Conservation (phyloP, 2,329 filamentous ascomycete genomes). For the Aspergillus tamarii region DNA sequence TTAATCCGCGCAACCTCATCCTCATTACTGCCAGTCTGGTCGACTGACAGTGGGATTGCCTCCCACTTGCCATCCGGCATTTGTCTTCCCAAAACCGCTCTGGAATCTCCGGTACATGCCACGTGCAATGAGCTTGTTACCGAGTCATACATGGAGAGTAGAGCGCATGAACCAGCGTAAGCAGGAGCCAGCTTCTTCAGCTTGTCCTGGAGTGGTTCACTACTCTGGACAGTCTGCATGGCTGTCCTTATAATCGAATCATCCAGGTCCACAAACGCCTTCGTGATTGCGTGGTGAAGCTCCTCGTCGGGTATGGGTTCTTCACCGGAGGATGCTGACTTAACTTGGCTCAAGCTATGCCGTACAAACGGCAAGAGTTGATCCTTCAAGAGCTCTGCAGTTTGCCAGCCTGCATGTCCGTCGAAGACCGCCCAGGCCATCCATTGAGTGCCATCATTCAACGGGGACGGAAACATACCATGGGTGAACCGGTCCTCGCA, state of each 20-base stretch:
- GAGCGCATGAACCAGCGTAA: constrained; percentile 63
- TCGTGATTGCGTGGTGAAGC: constrained; percentile 26
- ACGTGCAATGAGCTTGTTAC: constrained; percentile 58
- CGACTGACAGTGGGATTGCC: constrained; percentile 60
- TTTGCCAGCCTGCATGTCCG: constrained; percentile 39
- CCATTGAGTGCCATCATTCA: constrained; percentile 29
- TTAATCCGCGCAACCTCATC: constrained; percentile 60
- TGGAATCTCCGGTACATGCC: constrained; percentile 69
- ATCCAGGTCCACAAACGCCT: constrained; percentile 30
- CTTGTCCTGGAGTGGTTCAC: constrained; percentile 25
- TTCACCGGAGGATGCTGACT: constrained; percentile 1
- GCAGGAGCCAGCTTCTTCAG: constrained; percentile 28
- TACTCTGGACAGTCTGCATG: constrained; percentile 16
- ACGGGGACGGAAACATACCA: constrained; percentile 28
- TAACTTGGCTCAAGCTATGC: constrained; percentile 19
- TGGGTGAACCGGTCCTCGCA: constrained; percentile 36
- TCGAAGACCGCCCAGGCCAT: constrained; percentile 46
- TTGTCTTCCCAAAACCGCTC: constrained; percentile 62
- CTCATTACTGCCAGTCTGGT: constrained; percentile 68
- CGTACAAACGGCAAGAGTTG: constrained; percentile 28
- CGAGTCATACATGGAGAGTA: constrained; percentile 66
- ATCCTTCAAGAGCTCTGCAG: constrained; percentile 27
- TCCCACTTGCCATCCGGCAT: constrained; percentile 51
- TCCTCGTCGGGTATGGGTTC: constrained; percentile 11
- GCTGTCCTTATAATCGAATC: constrained; percentile 30